Conservation (phyloP, 1,284 basidiomycete genomes). For the Sanghuangporus baumii region DNA sequence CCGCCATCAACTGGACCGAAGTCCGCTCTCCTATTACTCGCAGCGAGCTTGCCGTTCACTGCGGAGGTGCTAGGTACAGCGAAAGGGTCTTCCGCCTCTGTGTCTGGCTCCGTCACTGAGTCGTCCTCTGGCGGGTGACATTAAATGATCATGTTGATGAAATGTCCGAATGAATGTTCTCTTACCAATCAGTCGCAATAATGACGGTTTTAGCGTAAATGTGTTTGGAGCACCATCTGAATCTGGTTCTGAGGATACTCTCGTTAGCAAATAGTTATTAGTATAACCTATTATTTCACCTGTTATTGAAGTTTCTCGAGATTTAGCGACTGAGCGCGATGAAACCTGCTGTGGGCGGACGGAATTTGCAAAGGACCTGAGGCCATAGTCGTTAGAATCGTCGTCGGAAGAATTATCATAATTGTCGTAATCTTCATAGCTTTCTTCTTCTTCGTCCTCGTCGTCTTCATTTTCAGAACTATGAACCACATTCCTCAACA, state of each 20-base stretch:
- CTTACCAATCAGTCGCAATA: not conserved
- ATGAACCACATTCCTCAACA: not conserved
- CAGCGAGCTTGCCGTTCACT: not conserved
- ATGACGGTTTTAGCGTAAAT: not conserved
- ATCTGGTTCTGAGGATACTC: not conserved
- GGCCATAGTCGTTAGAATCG: not conserved
- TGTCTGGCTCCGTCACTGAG: constrained; percentile 41
- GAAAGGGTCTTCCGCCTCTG: constrained; percentile 26
- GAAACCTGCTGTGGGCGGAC: not conserved
- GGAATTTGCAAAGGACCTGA: constrained; percentile 10
- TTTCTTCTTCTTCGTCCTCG: constrained; percentile 16
- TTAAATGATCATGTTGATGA: not conserved
- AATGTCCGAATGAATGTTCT: not conserved
- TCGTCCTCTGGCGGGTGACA: constrained; percentile 14
- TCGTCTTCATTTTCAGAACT: not conserved
- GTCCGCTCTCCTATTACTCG: not conserved
- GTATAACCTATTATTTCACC: not conserved
- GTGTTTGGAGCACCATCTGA: not conserved
- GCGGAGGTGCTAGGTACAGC: not conserved
- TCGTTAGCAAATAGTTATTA: not conserved
- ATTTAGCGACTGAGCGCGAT: not conserved
- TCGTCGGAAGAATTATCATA: constrained; percentile 15
- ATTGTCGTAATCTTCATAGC: constrained; percentile 17
- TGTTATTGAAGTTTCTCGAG: not conserved
- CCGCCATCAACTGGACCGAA: not conserved